Base-by-base conservation (phyloP, 345 rosid species). In the Clausena lansium region DNA sequence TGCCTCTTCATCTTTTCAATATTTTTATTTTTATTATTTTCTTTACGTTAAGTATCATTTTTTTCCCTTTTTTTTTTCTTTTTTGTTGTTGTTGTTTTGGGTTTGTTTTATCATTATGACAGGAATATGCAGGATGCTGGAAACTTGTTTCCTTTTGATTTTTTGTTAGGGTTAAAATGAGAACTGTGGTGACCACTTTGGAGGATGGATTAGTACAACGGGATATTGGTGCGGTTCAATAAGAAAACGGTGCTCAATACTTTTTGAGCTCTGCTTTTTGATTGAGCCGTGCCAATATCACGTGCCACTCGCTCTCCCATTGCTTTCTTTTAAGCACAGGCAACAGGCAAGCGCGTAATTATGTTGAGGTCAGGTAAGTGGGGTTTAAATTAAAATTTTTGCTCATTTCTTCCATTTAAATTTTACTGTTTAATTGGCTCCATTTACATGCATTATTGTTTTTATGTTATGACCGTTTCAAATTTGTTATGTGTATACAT, bases 241-340 rank as follows among this genome's bases (percentile, higher is more conserved):
- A 72, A 85, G 86, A 89, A 87, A 89, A 58, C 81, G 52, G 81
- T n/a, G 85, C 79, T 81, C 83, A 38, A 69, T 63, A 65, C 22
- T n/a, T 32, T 33, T 73, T 61, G 84, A 59, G 85, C 82, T 36
- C 85, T 80, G 83, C 75, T 73, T 89, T 85, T 84, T 89, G 68
- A 87, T 87, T 89, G 92, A 89, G 88, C 91, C 91, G 91, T 77
- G 89, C 91, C 91, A 88, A 88, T 88, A 88, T 88, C 91, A 84
- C 89, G 89, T 82, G 59, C 77, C 79, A 25, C 79, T 79, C 22
- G 14, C 76, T 79, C 72, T 22, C 33, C 19, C 0, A 39, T 19
- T 59, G 14, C 50, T 58, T 47, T 39, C 20, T 45, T 57, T 3
- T 2, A 45, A 11, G 50, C 11, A 6, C 4, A 2, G 33, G 41